Evolutionary conservation across 2,329 filamentous ascomycete genomes (phyloP), one percentile per base, ranked within the genome.

Genomic region (Metarhizium anisopliae): DNA sequence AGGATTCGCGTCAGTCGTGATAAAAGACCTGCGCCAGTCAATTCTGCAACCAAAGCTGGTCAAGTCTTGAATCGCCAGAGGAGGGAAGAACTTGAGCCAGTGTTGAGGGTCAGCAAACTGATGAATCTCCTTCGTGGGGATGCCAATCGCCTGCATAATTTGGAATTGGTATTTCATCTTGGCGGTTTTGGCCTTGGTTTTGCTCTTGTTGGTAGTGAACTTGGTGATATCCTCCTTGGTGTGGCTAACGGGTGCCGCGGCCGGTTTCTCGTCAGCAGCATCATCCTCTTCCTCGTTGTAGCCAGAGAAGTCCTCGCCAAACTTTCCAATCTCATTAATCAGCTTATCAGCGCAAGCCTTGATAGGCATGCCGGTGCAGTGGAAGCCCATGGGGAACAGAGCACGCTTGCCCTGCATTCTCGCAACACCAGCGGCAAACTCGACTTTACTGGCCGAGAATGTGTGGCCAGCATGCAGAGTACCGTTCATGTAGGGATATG

Each of bases 261-360:
- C 81, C 0, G 79, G 70, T 72, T 73, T 62, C n/a, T 38, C 54
- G 11, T 47, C 50, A 36, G 40, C 52, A 20, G 25, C 42, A 11
- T 13, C 55, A 55, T 75, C 76, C 2, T 77, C 74, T 11, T 87
- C 83, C 55, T 84, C 82, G 54, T 81, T 78, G 72, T 90, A 95
- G 50, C 81, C 77, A 66, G 92, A 86, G 60, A 97, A 97, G 66
- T 91, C 85, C 68, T 87, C 75, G 25, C 94, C 94, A 66, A 97
- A 99, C 74, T 87, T 78, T 72, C 89, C 84, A 56, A 97, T 86
- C 74, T 99, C 94, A 59, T 90, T 85, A 57, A 87, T 84, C 50
- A 99, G 83, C 78, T 97, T 97, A 77, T 99, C 93, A 55, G 94
- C 91, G 66, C 90, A 95, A 6, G 94, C 92, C 74, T 96, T 96